A percentile compares a stretch with the other conserved stretches of the same genome.
Conservation (phyloP, 2,329 filamentous ascomycete species). For the Zymoseptoria ardabiliae region DNA sequence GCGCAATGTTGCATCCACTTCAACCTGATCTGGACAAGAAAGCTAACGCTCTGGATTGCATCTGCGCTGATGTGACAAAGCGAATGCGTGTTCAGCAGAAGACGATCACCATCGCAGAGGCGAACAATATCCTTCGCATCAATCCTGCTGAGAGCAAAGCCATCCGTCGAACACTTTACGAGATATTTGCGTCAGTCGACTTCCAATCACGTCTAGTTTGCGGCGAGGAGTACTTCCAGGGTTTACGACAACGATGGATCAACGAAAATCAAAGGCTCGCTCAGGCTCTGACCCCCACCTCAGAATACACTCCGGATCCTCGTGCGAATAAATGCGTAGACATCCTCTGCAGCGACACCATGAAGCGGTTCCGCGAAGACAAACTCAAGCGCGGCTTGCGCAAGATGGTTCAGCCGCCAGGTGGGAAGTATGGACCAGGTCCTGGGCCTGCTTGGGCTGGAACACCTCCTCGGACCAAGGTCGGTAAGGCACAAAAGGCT, state of each 20-base stretch:
- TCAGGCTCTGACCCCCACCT: constrained; percentile 9
- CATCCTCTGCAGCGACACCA: constrained; percentile 64
- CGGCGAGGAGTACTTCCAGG: constrained; percentile 63
- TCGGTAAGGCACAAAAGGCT: constrained; percentile 3
- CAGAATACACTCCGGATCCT: constrained; percentile 22
- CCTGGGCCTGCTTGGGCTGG: constrained; percentile 33
- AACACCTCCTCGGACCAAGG: constrained; percentile 13
- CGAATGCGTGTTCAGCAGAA: constrained; percentile 59
- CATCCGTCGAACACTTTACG: constrained; percentile 59
- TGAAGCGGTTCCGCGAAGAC: constrained; percentile 68
- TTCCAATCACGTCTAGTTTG: constrained; percentile 69
- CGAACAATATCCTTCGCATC: constrained; percentile 63
- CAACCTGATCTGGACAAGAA: constrained; percentile 54
- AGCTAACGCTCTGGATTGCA: constrained; percentile 65
- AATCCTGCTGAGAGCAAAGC: constrained; percentile 61
- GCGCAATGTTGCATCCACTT: constrained; percentile 50
- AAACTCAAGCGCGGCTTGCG: constrained; percentile 39
- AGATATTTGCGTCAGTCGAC: constrained; percentile 56
- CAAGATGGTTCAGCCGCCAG: constrained; percentile 4
- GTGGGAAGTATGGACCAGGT: constrained; percentile 31
- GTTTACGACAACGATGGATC: constrained; percentile 63
- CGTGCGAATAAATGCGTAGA: constrained; percentile 59
- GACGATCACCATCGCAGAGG: constrained; percentile 65
- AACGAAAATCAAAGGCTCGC: constrained; percentile 14
- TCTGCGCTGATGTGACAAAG: constrained; percentile 77